These are phyloP conservation scores for Rhizopogon roseolus DNA, from an alignment of 768 basidiomycete species.

Conservation along the genomic window DNA sequence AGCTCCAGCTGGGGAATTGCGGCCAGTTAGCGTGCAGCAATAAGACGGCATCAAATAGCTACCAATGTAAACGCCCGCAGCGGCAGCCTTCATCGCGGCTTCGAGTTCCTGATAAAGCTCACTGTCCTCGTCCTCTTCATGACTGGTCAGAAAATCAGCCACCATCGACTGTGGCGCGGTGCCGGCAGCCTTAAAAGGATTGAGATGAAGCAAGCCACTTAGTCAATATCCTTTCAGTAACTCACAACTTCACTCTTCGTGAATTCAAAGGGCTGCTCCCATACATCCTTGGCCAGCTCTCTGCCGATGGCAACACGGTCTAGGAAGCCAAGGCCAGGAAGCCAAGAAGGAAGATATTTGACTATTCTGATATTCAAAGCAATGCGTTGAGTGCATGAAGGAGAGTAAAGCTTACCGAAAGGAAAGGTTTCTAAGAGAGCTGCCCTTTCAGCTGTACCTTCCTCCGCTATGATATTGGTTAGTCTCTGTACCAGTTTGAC, in stretches of 20 bases:
- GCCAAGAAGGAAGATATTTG: no score
- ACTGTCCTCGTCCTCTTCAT: neutral
- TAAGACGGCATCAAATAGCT: neutral
- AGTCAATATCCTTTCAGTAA: neutral
- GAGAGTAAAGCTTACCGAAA: conserved; percentile 9
- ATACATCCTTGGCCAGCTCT: neutral
- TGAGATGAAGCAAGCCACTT: neutral
- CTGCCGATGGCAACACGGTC: neutral
- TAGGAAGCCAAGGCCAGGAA: no score
- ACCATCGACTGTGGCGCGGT: conserved; percentile 8
- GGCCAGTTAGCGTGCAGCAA: neutral
- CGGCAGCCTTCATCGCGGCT: neutral
- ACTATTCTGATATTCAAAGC: no score
- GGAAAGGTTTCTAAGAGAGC: conserved; percentile 10
- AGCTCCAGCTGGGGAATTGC: neutral
- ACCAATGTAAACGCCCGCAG: conserved; percentile 2
- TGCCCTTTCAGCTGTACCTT: conserved; percentile 1
- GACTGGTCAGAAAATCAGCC: neutral
- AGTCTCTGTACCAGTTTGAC: neutral
- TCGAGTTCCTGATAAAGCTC: no score
- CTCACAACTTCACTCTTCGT: neutral
- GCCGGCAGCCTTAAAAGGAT: neutral
- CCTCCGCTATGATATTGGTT: neutral
- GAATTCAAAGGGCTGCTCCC: conserved; percentile 9
- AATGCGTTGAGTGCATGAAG: no score